A percentile compares a stretch with the other conserved stretches of the same genome.
Conservation (phyloP, 2,329 filamentous ascomycete species). For the Fusarium sp. region DNA sequence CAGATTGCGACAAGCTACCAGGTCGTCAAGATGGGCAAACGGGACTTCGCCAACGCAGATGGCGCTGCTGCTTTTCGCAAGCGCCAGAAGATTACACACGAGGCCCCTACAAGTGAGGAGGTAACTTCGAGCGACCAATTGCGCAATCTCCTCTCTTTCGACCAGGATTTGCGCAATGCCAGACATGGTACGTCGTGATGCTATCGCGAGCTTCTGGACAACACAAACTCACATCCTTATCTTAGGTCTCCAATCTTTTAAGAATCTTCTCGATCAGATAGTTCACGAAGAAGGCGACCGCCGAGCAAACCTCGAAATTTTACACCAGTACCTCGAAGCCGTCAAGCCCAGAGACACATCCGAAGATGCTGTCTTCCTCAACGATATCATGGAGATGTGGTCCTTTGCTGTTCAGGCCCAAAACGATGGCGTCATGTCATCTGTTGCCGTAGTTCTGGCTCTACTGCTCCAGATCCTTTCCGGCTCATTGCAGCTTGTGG, state of each 20-base stretch:
- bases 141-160: conserved; percentile 73
- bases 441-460: conserved; percentile 82
- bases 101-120: conserved; percentile 69
- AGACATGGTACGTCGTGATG: conserved; percentile 66
- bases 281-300: conserved; percentile 59
- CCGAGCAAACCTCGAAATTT: conserved; percentile 62
- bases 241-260: conserved; percentile 74
- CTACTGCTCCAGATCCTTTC: conserved; percentile 84
- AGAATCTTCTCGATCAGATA: conserved; percentile 76
- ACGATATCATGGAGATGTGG: conserved; percentile 90
- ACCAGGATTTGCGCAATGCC: conserved; percentile 74
- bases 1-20: conserved; percentile 34
- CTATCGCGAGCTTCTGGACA: neutral
- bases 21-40: conserved; percentile 57
- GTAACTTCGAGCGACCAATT: conserved; percentile 74
- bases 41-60: conserved; percentile 54
- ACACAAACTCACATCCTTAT: neutral
- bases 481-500: conserved; percentile 75
- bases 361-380: conserved; percentile 70
- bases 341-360: conserved; percentile 59
- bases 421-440: conserved; percentile 83
- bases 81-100: conserved; percentile 66
- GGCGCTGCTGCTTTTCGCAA: conserved; percentile 59
- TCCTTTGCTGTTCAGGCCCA: conserved; percentile 82
- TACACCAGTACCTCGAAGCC: conserved; percentile 75